Evolutionary conservation across 768 basidiomycete genomes (phyloP).

Genomic region (Leccinum subtestaceum): DNA sequence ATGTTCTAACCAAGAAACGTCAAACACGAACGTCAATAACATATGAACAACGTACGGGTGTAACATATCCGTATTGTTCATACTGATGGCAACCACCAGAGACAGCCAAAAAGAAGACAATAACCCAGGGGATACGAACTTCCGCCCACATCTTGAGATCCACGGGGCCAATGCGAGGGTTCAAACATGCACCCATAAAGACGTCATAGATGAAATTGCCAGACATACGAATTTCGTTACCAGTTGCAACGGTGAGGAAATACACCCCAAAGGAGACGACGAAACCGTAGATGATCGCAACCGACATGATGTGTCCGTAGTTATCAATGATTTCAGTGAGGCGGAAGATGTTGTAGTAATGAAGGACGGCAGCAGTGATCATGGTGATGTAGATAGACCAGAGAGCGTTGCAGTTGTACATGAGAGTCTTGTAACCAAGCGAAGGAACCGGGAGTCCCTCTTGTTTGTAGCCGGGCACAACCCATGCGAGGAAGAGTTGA

Average conservation of each 20-base stretch:
- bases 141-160: slow-evolving; percentile 99
- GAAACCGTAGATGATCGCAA: slow-evolving; percentile 91
- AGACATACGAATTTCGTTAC: slow-evolving; percentile 89
- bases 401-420: slow-evolving; percentile 96
- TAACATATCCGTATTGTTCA: slow-evolving; percentile 86
- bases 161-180: slow-evolving; percentile 86
- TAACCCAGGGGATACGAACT: slow-evolving; percentile 95
- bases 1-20: slow-evolving; percentile 62
- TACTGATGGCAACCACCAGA: slow-evolving; percentile 96
- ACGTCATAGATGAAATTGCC: slow-evolving; percentile 92
- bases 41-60: slow-evolving; percentile 58
- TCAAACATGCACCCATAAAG: slow-evolving; percentile 94
- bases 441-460: slow-evolving; percentile 97
- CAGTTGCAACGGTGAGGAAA: slow-evolving; percentile 69
- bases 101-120: slow-evolving; percentile 89
- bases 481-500: slow-evolving; percentile 86
- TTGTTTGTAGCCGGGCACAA: slow-evolving; percentile 90
- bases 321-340: slow-evolving; percentile 95
- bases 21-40: background rate
- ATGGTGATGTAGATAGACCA: slow-evolving; percentile 81
- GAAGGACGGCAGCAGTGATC: slow-evolving; percentile 68
- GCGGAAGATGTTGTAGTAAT: slow-evolving; percentile 80
- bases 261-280: slow-evolving; percentile 79
- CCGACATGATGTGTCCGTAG: slow-evolving; percentile 94
- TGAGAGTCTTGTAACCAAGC: slow-evolving; percentile 85